Evolutionary conservation across 768 basidiomycete species (phyloP), one percentile per base, ranked within the genome.

Genomic region (Tricholoma flavovirens): DNA sequence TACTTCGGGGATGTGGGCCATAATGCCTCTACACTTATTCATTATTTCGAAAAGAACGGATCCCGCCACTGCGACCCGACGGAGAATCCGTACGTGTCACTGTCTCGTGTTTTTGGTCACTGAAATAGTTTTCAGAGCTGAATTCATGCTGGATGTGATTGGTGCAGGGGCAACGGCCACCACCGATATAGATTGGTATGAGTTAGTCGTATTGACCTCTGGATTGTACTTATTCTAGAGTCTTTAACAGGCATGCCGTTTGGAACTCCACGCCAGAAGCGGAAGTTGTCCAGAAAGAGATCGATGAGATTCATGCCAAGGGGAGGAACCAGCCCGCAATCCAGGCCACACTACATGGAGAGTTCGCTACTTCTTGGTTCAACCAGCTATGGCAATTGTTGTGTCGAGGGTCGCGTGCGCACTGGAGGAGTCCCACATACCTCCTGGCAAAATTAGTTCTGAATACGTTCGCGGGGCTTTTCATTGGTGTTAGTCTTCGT

Each of bases 31-130:
- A 80, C 80, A 0, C 67, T 94, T 17, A 82, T 92, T 54, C 65
- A 77, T n/a, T 94, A 95, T 68, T 92, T 95, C 59, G 84, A 90
- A 66, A 63, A 65, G 3, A 83, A 84, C 49, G 89, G 90, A 29
- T 83, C 82, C 0, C 74, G 83, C 2, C 63, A 62, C n/a, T 93
- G 92, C 57, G 73, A 75, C 0, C 64, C 77, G 3, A 75, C 77
- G 0, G 91, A 84, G 67, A 95, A 95, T 64, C 90, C 92, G 86
- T 87, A 62, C 59, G 77, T 61, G 5, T 2, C 24, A 35, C 29
- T 5, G 5, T 40, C n/a, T n/a, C n/a, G n/a, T 14, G 8, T 11
- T 10, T 29, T 3, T 38, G 12, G 6, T 9, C 14, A 21, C 35
- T 19, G 26, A 24, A 45, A 62, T 42, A 49, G 46, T 51, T 15